A percentile compares a stretch with the other conserved stretches of the same genome.
Evolutionary conservation across 768 basidiomycete species (phyloP).

Genomic region (Lactifluus volemus): DNA sequence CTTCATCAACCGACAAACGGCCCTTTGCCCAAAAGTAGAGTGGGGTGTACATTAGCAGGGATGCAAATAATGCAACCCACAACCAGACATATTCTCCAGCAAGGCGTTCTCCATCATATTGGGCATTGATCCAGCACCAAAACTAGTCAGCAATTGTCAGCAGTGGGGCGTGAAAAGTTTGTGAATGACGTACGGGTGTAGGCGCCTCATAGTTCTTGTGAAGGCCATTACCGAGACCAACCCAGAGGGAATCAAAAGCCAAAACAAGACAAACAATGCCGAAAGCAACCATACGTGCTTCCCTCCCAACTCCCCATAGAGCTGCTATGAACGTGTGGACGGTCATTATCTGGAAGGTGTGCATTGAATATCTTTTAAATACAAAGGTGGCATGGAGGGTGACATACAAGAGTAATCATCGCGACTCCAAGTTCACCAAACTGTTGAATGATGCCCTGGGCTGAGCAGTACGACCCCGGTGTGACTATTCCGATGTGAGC

Average conservation of each 20-base stretch:
- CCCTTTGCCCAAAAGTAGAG: constrained; percentile 32
- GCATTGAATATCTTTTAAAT: neutral
- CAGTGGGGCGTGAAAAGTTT: constrained; percentile 13
- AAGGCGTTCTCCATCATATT: neutral
- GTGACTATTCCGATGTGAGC: constrained; percentile 27
- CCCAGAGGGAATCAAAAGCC: neutral
- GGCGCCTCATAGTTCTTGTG: constrained; percentile 22
- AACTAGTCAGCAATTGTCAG: constrained; percentile 19
- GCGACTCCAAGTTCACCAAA: constrained; percentile 36
- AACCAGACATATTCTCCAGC: neutral
- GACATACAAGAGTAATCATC: constrained; percentile 34
- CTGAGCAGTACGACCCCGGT: constrained; percentile 29
- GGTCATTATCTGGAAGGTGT: constrained; percentile 21
- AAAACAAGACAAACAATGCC: neutral
- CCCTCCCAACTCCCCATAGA: constrained; percentile 29
- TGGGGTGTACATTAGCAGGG: constrained; percentile 21
- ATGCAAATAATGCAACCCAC: constrained; percentile 26
- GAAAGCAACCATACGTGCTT: constrained; percentile 24
- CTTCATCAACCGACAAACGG: constrained; percentile 26
- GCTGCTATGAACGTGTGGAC: constrained; percentile 33
- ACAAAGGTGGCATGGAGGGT: neutral
- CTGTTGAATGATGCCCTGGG: constrained; percentile 34
- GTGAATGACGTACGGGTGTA: neutral
- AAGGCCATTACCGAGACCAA: neutral
- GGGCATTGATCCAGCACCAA: neutral